Evolutionary conservation across 2,329 filamentous ascomycete genomes (phyloP), one percentile per base, ranked within the genome.

Genomic region (Onygena corvina): DNA sequence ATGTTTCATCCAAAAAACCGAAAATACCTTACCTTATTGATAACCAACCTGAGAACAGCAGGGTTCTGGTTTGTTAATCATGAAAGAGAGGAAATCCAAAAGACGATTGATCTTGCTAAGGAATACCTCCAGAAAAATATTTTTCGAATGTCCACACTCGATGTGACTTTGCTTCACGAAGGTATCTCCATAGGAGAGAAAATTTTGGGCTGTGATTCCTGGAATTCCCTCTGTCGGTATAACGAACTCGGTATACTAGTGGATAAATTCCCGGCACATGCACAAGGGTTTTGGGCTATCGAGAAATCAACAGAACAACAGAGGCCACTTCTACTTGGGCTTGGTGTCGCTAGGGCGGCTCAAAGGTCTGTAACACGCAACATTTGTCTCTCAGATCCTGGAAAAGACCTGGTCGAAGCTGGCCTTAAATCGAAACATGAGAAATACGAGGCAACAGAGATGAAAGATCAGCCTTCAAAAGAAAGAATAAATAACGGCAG

Each of bases 1-100:
- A 83, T 96, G 54, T 95, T 95, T 58, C 84, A 94, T 58, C 76
- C 78, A 0, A 79, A 76, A 9, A 89, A 89, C 57, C 70, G 76
- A 25, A 82, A 80, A 53, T 74, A 75, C 33, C 69, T 94, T 9
- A 68, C 81, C 21, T 72, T 78, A 48, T 70, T 94, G 1, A 82
- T 94, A 3, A 76, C 75, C 49, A 94, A 95, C 59, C 65, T 94
- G 38, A 79, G 86, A 14, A 84, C 92, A 60, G 82, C 86, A 4
- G 86, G 84, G 45, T 94, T 94, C 60, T 93, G 90, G 64, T 89
- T 86, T 67, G 83, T 83, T 0, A 89, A 88, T 44, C 88, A 84
- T 58, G 77, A 79, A 0, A 64, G 70, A 0, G 67, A 72, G 0
- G 52, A 57, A 4, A 79, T 88, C 50, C 76, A 94, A 2, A 53